Evolutionary conservation across 129 eudicot genomes (phyloP).

Genomic region (Chrysanthemum seticuspe): DNA sequence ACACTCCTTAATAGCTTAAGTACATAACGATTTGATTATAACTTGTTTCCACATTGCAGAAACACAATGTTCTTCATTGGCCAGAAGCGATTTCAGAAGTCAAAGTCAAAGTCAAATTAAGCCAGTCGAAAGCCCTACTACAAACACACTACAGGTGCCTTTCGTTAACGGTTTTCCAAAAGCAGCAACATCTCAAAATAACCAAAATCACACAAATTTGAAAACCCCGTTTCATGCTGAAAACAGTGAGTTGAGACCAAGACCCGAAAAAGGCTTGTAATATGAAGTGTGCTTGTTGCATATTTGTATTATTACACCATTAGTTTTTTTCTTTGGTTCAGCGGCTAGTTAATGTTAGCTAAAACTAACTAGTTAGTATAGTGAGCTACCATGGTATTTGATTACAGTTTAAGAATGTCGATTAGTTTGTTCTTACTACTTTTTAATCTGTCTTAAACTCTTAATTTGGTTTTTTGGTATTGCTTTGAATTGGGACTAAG

Average conservation of each 20-base stretch:
- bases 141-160: constrained; percentile 32
- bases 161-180: constrained; percentile 42
- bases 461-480: too few species aligned
- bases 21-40: neutral
- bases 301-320: constrained; percentile 34
- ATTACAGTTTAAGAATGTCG: neutral
- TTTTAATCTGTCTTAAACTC: too few species aligned
- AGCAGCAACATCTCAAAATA: constrained; percentile 30
- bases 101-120: constrained; percentile 32
- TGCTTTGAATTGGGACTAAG: too few species aligned
- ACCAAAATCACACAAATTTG: constrained; percentile 26
- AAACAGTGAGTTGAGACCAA: constrained; percentile 55
- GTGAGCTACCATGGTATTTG: too few species aligned
- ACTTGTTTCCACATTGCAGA: constrained; percentile 37
- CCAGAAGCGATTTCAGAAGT: constrained; percentile 48
- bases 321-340: neutral
- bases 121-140: constrained; percentile 24
- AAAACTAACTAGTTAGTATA: constrained; percentile 22
- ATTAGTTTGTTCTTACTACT: neutral
- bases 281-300: constrained; percentile 30
- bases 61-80: constrained; percentile 66
- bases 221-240: constrained; percentile 39
- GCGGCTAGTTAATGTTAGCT: neutral
- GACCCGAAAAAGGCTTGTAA: constrained; percentile 27
- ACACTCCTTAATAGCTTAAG: neutral